Evolutionary conservation across 2,329 filamentous ascomycete genomes (phyloP).

Genomic region (Myrmaecium sp.): DNA sequence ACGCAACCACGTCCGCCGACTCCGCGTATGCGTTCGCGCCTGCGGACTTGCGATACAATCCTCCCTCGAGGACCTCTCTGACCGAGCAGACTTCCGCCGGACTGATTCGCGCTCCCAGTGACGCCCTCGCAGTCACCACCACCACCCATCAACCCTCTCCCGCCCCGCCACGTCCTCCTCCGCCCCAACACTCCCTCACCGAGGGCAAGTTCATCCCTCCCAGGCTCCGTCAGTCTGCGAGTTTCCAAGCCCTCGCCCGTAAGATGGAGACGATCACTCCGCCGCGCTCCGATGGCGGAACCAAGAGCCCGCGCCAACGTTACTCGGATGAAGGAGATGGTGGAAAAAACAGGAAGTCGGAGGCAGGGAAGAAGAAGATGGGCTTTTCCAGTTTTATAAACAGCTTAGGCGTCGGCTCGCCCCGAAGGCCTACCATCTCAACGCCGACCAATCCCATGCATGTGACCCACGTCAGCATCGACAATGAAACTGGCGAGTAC

Average conservation of each 20-base stretch:
- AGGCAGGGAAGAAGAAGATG: constrained; percentile 23
- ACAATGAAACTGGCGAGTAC: constrained; percentile 90
- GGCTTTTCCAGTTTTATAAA: constrained; percentile 23
- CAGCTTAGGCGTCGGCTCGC: constrained; percentile 39
- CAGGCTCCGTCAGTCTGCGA: constrained; percentile 24
- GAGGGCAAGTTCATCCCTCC: constrained; percentile 11
- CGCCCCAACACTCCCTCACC: constrained; percentile 14
- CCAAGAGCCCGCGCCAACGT: constrained; percentile 21
- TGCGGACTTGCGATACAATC: neutral
- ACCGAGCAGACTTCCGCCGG: constrained; percentile 16
- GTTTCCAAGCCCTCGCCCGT: constrained; percentile 24
- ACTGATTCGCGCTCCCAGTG: constrained; percentile 24
- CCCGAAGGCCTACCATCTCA: constrained; percentile 87
- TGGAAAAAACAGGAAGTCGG: constrained; percentile 15
- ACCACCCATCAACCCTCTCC: constrained; percentile 4
- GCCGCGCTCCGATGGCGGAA: constrained; percentile 14
- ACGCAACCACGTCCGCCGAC: constrained; percentile 1
- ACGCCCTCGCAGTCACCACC: constrained; percentile 15
- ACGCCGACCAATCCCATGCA: constrained; percentile 94
- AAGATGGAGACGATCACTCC: constrained; percentile 24
- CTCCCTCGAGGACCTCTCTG: constrained; percentile 8
- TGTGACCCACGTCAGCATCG: constrained; percentile 94
- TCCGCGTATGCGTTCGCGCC: neutral
- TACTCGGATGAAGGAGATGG: constrained; percentile 21
- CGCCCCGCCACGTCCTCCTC: constrained; percentile 8